Conservation (phyloP, 768 basidiomycete genomes). For the Trametes punicea region DNA sequence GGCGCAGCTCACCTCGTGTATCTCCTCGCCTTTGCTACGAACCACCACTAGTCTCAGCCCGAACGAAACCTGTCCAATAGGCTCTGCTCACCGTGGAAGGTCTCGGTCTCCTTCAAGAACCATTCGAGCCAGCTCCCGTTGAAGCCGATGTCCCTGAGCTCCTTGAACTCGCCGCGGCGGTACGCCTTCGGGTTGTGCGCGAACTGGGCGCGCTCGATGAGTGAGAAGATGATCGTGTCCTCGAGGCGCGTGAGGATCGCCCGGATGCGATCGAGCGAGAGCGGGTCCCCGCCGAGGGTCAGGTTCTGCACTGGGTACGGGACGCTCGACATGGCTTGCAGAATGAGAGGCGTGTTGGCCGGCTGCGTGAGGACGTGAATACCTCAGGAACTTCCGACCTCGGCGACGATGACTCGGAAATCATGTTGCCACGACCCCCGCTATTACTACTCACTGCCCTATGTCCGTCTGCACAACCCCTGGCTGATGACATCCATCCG, state of each 20-base stretch:
- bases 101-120: constrained; percentile 94
- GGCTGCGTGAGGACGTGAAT: neutral
- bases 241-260: constrained; percentile 86
- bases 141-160: constrained; percentile 72
- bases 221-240: constrained; percentile 97
- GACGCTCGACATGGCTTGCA: constrained; percentile 29
- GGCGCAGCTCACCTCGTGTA: constrained; percentile 73
- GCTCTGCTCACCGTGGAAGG: constrained; percentile 78
- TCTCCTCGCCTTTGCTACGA: constrained; percentile 86
- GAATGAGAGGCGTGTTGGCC: neutral
- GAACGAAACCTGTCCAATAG: neutral
- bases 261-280: constrained; percentile 86
- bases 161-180: constrained; percentile 70
- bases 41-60: neutral
- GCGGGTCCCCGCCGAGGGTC: constrained; percentile 65
- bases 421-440: neutral
- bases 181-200: constrained; percentile 92
- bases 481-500: too few relatives aligned
- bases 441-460: too few relatives aligned
- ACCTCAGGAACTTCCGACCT: too few relatives aligned
- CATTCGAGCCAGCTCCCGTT: constrained; percentile 93
- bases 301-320: constrained; percentile 49
- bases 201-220: constrained; percentile 97
- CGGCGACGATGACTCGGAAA: neutral
- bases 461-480: too few relatives aligned